Base-by-base conservation (phyloP, 1,284 basidiomycete genomes). In the Tilletia setariae region DNA sequence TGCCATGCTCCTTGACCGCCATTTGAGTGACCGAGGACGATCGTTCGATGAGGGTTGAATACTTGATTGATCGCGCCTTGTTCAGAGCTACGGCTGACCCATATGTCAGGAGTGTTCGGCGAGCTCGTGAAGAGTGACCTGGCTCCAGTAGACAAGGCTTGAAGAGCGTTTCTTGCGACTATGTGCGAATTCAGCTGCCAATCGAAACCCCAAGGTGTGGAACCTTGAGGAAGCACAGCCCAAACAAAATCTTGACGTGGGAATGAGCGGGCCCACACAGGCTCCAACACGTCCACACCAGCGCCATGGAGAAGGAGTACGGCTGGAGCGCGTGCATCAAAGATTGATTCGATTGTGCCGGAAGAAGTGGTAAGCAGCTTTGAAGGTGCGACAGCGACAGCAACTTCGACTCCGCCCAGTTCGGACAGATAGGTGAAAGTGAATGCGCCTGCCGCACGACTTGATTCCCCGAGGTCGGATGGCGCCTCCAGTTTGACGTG, bases 1-100 rank as follows among this genome's bases (percentile, higher is more conserved):
- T 92, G 89, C 90, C 92, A 93, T 1, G 90, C 86, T 0, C 93
- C 93, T 83, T 95, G 93, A 2, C 93, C 93, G 9, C 93, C 93
- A 79, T 96, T 96, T 1, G 92, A 94, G 79, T 96, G 93, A 0
- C 93, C 93, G 59, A 94, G 84, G 7, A 94, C 78, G 11, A 91
- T 81, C 0, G 89, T 86, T 35, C 84, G 84, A 25, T 59, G 13
- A 1, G 68, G 72, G 28, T 76, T 63, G 15, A 71, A 72, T 11
- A 53, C 19, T 30, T 28, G 21, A 8, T 30, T 35, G 13, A 16
- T 23, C 28, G 19, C 25, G 43, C 28, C 21, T n/a, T 15, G 23
- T 68, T 21, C 23, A 71, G 19, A 75, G 79, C 9, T 67, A 66
- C 23, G 71, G 68, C 19, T 11, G 21, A n/a, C 49, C 49, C 49